Percentiles rank a stretch among this genome's conserved stretches.
phyloP scores from a whole-genome alignment of 2,329 filamentous ascomycete genomes.

The Gaeumannomyces tritici region DNA sequence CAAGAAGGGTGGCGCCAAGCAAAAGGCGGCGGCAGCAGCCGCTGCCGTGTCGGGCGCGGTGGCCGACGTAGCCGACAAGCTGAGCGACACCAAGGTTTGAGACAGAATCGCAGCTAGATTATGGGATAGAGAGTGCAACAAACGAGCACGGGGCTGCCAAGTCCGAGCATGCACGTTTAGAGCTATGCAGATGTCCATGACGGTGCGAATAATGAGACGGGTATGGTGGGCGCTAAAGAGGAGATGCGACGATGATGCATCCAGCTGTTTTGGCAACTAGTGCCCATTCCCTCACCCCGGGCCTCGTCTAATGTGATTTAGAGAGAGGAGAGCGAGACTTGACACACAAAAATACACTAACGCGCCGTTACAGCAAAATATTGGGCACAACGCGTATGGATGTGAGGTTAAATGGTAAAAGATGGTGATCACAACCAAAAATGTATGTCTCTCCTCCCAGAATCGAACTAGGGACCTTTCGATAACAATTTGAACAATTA shows the following conservation, averaged over 20 bases:
- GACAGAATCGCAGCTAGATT: background rate
- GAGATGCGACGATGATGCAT: background rate
- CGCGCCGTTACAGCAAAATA: too few species aligned
- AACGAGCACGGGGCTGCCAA: too few species aligned
- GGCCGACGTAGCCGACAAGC: constrained; percentile 15
- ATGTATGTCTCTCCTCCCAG: background rate
- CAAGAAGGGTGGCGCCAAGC: constrained; percentile 10
- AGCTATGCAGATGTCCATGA: background rate
- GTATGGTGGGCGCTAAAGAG: background rate
- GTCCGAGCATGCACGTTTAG: background rate
- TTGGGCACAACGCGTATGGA: too few species aligned
- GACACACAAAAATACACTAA: background rate
- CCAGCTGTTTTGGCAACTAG: too few species aligned
- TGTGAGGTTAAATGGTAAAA: too few species aligned
- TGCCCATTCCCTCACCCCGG: too few species aligned
- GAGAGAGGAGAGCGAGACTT: background rate
- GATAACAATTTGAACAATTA: constrained; percentile 1
- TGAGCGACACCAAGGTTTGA: constrained; percentile 17
- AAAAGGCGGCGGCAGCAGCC: constrained; percentile 12
- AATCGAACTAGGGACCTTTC: constrained; percentile 2
- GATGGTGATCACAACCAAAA: background rate
- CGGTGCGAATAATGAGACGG: background rate
- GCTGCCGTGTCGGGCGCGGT: constrained; percentile 11
- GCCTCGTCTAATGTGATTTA: too few species aligned
- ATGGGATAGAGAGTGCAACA: background rate